Percentiles rank a stretch among this genome's conserved stretches.
These are phyloP conservation scores for Solanum paucissectum DNA, from an alignment of 257 asterid species.

Conservation along the genomic window DNA sequence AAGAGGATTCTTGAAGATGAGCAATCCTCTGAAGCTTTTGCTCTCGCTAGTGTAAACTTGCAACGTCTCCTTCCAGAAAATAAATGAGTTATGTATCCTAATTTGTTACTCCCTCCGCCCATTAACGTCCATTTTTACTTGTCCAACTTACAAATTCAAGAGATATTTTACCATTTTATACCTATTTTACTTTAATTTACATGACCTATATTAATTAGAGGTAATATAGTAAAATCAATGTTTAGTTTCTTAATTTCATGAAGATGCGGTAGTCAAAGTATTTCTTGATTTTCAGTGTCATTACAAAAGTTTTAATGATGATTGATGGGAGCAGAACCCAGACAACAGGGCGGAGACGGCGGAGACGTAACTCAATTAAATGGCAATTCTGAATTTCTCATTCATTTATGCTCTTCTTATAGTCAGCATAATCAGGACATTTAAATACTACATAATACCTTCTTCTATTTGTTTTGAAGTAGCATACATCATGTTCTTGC, in stretches of 20 bases:
- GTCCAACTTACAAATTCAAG: no score
- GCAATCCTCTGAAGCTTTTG: not conserved
- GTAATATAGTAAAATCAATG: not conserved
- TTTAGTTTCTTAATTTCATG: not conserved
- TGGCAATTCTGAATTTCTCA: not conserved
- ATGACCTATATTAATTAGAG: not conserved
- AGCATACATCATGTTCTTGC: not conserved
- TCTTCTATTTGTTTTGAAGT: not conserved
- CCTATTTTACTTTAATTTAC: no score
- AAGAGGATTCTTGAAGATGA: not conserved
- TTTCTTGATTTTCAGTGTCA: not conserved
- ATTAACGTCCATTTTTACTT: no score
- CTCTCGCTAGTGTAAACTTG: not conserved
- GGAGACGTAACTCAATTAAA: not conserved
- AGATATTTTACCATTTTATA: no score
- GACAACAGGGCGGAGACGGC: not conserved
- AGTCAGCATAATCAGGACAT: not conserved
- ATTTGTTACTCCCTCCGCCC: fast-evolving
- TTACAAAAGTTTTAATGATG: not conserved
- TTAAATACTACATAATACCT: no score
- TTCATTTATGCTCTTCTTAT: not conserved
- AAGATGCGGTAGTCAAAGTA: not conserved
- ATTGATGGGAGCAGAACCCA: not conserved
- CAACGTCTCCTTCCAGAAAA: not conserved
- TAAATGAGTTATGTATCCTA: not conserved